These are phyloP conservation scores for Colletotrichum gloeosporioides DNA, from an alignment of 2,329 filamentous ascomycete species.

Conservation along the genomic window DNA sequence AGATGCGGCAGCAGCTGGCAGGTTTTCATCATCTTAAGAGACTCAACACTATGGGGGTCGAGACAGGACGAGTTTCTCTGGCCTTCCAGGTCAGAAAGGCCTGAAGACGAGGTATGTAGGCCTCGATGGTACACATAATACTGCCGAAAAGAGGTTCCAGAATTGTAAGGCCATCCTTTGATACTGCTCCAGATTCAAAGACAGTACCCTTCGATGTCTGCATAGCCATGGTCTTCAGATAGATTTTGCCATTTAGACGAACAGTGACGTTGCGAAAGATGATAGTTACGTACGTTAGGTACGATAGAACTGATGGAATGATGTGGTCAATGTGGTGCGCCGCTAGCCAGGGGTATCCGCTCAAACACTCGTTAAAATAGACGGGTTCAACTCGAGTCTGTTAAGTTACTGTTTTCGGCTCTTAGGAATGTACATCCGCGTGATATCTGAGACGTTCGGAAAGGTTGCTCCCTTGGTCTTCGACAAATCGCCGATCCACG, in stretches of 20 bases:
- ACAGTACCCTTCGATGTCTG: background rate
- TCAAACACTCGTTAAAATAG: background rate
- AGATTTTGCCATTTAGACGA: background rate
- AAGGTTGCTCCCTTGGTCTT: background rate
- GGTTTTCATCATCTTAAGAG: conserved; percentile 37
- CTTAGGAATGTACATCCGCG: background rate
- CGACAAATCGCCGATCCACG: background rate
- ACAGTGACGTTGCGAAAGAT: background rate
- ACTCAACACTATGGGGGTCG: conserved; percentile 42
- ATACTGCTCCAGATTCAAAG: rapidly evolving
- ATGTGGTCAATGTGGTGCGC: background rate
- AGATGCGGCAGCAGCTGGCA: conserved; percentile 32
- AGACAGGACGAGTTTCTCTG: conserved; percentile 33
- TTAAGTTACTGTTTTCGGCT: background rate
- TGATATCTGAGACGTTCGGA: background rate
- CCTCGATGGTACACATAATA: background rate
- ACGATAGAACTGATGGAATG: background rate
- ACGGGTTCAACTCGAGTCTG: background rate
- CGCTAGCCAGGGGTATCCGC: background rate
- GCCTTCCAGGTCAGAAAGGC: conserved; percentile 12
- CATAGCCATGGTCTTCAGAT: background rate
- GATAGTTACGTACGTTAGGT: background rate
- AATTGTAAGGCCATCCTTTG: background rate
- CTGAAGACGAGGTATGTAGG: background rate
- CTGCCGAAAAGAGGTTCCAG: background rate